Conservation (phyloP, 106 monocot species). For the Dendrobium chrysotoxum region DNA sequence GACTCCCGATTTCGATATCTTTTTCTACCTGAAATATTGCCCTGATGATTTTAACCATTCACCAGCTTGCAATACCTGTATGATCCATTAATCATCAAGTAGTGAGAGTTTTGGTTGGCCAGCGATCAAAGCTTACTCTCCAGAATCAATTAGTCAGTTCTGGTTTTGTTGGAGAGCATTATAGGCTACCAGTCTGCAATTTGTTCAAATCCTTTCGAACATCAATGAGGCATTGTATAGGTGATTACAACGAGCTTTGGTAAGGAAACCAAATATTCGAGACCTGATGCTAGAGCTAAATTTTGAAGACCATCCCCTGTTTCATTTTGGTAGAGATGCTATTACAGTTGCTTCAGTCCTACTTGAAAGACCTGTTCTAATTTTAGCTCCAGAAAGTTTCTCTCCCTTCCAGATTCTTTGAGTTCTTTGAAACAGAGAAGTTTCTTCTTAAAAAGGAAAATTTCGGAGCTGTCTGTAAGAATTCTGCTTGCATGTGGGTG, state of each 20-base stretch:
- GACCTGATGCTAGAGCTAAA: neutral
- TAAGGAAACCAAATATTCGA: neutral
- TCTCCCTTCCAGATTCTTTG: too few species aligned
- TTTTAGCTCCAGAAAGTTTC: neutral
- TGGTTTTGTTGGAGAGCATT: neutral
- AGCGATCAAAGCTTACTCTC: neutral
- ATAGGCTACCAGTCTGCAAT: neutral
- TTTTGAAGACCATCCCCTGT: neutral
- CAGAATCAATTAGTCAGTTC: neutral
- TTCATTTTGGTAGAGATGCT: neutral
- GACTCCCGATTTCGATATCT: slow-evolving; percentile 80
- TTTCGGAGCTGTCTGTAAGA: too few species aligned
- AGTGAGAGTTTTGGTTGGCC: neutral
- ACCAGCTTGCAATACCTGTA: too few species aligned
- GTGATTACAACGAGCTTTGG: neutral
- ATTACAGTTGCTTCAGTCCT: neutral
- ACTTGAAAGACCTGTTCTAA: neutral
- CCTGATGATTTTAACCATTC: neutral
- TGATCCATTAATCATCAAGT: too few species aligned
- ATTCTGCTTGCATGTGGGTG: too few species aligned
- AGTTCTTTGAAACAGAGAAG: too few species aligned
- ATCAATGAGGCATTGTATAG: neutral
- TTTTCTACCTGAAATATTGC: slow-evolving; percentile 55
- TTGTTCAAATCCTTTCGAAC: neutral
- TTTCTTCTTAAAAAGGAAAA: too few species aligned